Percentiles rank a stretch among this genome's conserved stretches.
Evolutionary conservation across 352 stramenopile species (phyloP).

Genomic region (Pythium dissotocum): DNA sequence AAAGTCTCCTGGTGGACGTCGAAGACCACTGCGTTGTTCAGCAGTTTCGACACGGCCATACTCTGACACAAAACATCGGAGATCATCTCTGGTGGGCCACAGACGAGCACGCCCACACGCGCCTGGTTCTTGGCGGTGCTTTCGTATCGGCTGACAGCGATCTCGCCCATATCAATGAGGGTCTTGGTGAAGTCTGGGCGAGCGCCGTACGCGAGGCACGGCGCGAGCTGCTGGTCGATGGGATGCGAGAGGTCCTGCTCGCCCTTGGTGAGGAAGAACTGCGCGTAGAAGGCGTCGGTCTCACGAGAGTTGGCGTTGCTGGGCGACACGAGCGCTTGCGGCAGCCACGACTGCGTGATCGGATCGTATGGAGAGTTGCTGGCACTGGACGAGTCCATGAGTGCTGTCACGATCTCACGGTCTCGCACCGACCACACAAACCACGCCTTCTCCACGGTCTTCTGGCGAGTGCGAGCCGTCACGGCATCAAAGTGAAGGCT

Average conservation of each 20-base stretch:
- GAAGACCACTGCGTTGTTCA: neutral
- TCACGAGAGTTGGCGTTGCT: neutral
- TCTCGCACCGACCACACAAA: constrained; percentile 57
- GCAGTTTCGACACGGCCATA: neutral
- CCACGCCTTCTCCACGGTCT: constrained; percentile 32
- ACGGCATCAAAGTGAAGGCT: constrained; percentile 33
- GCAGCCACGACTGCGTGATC: constrained; percentile 25
- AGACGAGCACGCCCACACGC: constrained; percentile 6
- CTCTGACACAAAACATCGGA: constrained; percentile 7
- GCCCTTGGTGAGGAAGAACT: constrained; percentile 2
- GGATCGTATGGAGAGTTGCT: neutral
- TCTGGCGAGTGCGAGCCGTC: neutral
- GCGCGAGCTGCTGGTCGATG: neutral
- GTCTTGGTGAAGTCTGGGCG: constrained; percentile 1
- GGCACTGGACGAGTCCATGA: constrained; percentile 20
- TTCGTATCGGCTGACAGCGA: neutral
- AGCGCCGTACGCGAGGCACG: neutral
- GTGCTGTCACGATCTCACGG: constrained; percentile 32
- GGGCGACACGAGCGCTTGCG: constrained; percentile 9
- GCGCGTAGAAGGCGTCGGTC: neutral
- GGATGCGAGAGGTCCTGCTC: neutral
- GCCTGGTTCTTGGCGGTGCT: neutral
- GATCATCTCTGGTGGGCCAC: constrained; percentile 5
- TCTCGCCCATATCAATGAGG: neutral
- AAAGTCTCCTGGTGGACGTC: constrained; percentile 23